These are phyloP conservation scores for Reticulomyxa filosa DNA, from an alignment of 78 protist genomes.

Conservation along the genomic window DNA sequence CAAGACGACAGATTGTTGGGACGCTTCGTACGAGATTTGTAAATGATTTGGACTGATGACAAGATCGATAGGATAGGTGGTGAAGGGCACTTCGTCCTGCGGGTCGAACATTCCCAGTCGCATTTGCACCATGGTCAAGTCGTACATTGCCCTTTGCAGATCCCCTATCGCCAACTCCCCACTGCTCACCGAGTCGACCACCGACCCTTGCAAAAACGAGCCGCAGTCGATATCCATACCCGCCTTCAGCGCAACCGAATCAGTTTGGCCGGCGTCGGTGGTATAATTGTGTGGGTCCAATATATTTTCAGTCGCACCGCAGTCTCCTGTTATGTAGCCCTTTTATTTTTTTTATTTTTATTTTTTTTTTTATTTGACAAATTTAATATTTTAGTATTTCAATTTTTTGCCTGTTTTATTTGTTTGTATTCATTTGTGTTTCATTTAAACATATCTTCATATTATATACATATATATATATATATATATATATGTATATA, in stretches of 20 bases:
- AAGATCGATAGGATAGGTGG: too few relatives aligned
- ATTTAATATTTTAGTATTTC: too few relatives aligned
- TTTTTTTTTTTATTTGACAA: too few relatives aligned
- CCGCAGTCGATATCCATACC: constrained; percentile 12
- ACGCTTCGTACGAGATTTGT: too few relatives aligned
- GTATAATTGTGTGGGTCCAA: neutral
- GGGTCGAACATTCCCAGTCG: constrained; percentile 13
- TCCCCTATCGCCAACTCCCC: neutral
- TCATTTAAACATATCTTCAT: too few relatives aligned
- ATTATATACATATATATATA: too few relatives aligned
- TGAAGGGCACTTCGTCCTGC: too few relatives aligned
- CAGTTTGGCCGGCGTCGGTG: neutral
- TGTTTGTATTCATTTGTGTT: too few relatives aligned
- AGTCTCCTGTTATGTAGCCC: constrained; percentile 27
- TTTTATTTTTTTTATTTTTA: too few relatives aligned
- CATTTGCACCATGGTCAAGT: neutral
- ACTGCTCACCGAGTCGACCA: neutral
- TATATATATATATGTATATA: too few relatives aligned
- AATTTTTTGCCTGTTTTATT: too few relatives aligned
- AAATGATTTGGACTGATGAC: too few relatives aligned
- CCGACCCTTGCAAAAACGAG: neutral
- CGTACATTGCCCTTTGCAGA: neutral
- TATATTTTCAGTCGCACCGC: constrained; percentile 9
- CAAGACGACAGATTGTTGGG: constrained; percentile 17
- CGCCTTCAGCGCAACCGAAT: constrained; percentile 3